phyloP scores from a whole-genome alignment of 495 filamentous ascomycete species.

The Aspergillus cristatus region DNA sequence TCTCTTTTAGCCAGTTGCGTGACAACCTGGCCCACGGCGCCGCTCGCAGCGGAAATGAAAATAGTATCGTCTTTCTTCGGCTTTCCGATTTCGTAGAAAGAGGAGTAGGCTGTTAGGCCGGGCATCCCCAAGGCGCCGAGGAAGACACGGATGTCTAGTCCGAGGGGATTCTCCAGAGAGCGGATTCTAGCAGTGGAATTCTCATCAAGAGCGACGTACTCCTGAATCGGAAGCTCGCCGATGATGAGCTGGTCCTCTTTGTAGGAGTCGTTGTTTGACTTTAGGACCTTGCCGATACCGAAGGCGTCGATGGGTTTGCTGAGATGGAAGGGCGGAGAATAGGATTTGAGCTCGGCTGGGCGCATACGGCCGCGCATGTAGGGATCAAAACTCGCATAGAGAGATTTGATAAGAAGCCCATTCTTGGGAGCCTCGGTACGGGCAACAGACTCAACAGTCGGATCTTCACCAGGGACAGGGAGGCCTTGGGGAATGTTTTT shows the following conservation, averaged over 20 bases:
- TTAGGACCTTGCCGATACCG: constrained; percentile 44
- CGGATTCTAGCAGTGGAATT: not conserved
- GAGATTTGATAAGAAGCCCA: constrained; percentile 49
- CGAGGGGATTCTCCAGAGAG: not conserved
- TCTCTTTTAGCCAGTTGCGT: constrained; percentile 82
- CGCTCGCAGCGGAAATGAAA: constrained; percentile 72
- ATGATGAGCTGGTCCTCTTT: constrained; percentile 45
- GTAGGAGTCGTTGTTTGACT: constrained; percentile 42
- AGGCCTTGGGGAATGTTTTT: constrained; percentile 48
- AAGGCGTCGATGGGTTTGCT: constrained; percentile 41
- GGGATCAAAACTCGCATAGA: constrained; percentile 61
- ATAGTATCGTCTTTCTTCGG: constrained; percentile 86
- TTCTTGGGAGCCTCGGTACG: constrained; percentile 35
- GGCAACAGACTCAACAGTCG: constrained; percentile 48
- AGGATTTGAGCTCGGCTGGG: constrained; percentile 37
- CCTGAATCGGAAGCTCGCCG: constrained; percentile 39
- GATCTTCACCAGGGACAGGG: constrained; percentile 56
- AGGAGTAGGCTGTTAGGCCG: constrained; percentile 73
- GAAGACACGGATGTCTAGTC: constrained; percentile 36
- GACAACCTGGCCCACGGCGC: constrained; percentile 77
- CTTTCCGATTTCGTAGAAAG: constrained; percentile 71
- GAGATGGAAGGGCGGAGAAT: constrained; percentile 38
- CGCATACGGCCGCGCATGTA: constrained; percentile 56
- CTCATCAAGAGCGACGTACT: constrained; percentile 29
- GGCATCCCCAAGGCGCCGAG: constrained; percentile 80